Conservation (phyloP, 129 eudicot species). For the Silybum marianum region DNA sequence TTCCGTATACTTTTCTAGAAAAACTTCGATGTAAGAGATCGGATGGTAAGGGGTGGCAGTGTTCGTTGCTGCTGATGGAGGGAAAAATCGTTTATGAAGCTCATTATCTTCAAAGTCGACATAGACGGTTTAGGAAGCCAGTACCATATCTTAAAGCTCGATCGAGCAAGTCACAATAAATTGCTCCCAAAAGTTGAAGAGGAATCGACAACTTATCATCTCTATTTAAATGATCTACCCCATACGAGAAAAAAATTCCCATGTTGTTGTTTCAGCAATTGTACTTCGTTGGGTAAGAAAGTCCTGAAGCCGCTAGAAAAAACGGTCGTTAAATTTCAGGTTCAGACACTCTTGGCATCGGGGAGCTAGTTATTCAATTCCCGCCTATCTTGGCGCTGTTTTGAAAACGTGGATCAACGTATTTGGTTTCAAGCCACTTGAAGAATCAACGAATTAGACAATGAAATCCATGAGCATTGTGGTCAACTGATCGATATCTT, state of each 20-base stretch:
- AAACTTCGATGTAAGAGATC: slow-evolving; percentile 45
- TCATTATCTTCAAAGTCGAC: slow-evolving; percentile 58
- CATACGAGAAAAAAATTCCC: not conserved
- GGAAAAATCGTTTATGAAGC: slow-evolving; percentile 54
- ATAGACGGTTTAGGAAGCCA: slow-evolving; percentile 43
- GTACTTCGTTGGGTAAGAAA: slow-evolving; percentile 34
- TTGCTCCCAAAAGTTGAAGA: slow-evolving; percentile 1
- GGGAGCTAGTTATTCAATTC: too few relatives aligned
- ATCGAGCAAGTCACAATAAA: slow-evolving; percentile 17
- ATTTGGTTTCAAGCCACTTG: too few relatives aligned
- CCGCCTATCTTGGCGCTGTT: too few relatives aligned
- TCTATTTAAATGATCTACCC: not conserved
- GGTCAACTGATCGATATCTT: too few relatives aligned
- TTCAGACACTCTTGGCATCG: too few relatives aligned
- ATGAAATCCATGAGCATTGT: too few relatives aligned
- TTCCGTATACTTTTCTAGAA: not conserved
- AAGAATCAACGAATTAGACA: too few relatives aligned
- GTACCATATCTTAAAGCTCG: slow-evolving; percentile 64
- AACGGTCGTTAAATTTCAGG: slow-evolving; percentile 3
- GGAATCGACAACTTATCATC: not conserved
- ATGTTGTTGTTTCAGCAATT: not conserved
- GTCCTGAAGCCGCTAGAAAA: not conserved
- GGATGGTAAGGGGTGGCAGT: slow-evolving; percentile 70
- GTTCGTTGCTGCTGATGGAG: slow-evolving; percentile 44
- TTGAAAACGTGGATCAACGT: too few relatives aligned